phyloP scores from a whole-genome alignment of 495 filamentous ascomycete species.

The Daldinia loculata region DNA sequence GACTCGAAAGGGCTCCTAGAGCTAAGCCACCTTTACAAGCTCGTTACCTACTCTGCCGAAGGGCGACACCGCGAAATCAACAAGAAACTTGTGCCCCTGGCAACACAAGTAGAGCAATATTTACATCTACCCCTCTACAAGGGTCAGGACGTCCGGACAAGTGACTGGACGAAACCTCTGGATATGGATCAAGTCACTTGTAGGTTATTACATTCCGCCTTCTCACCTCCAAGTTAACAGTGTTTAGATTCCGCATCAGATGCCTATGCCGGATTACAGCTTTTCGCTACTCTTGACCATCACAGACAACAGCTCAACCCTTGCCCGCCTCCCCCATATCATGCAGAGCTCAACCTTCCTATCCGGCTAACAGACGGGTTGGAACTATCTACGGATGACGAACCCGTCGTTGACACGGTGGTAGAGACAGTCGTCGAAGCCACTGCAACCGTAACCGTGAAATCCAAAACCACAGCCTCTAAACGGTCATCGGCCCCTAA shows the following conservation, averaged over 20 bases:
- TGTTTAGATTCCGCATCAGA: constrained; percentile 81
- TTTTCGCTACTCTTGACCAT: constrained; percentile 73
- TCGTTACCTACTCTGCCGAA: constrained; percentile 68
- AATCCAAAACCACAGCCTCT: constrained; percentile 7
- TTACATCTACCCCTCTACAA: constrained; percentile 82
- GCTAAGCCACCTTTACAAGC: constrained; percentile 79
- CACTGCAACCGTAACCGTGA: not conserved
- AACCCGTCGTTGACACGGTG: constrained; percentile 20
- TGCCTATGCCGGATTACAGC: constrained; percentile 79
- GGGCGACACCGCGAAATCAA: constrained; percentile 65
- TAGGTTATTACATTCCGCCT: constrained; percentile 50
- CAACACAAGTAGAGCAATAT: constrained; percentile 72
- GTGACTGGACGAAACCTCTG: constrained; percentile 74
- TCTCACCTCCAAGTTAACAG: not conserved
- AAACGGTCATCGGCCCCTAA: constrained; percentile 23
- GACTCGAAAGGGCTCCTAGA: constrained; percentile 74
- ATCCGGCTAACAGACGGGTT: constrained; percentile 60
- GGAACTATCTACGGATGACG: constrained; percentile 34
- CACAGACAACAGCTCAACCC: constrained; percentile 71
- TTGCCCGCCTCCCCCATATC: constrained; percentile 70
- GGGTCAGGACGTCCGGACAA: constrained; percentile 68
- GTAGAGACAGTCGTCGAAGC: constrained; percentile 26
- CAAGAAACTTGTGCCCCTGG: constrained; percentile 70
- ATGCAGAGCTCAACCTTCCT: constrained; percentile 70
- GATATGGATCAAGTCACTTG: constrained; percentile 74